These are phyloP conservation scores for Asclepias syriaca DNA, from an alignment of 257 asterid species.

Conservation along the genomic window DNA sequence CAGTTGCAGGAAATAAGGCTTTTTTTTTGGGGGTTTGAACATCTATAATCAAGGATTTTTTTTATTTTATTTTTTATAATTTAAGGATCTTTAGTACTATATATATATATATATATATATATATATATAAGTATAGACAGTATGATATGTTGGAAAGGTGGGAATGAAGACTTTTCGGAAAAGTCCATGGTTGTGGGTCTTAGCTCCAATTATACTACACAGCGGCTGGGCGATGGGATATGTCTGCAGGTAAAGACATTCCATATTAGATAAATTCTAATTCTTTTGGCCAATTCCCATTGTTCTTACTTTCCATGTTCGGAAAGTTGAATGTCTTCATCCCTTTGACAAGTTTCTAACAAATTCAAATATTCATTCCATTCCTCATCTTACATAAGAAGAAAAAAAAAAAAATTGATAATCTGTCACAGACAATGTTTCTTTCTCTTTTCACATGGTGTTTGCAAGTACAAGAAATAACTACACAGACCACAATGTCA, in stretches of 20 bases:
- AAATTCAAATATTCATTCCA: background rate
- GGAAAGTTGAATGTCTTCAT: background rate
- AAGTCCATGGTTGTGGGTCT: constrained; percentile 13
- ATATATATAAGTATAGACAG: background rate
- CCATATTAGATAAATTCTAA: background rate
- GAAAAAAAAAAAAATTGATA: background rate
- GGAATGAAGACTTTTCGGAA: background rate
- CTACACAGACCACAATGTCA: background rate
- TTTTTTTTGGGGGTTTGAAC: background rate
- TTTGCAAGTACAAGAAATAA: background rate
- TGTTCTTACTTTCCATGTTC: background rate
- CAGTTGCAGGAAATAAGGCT: background rate
- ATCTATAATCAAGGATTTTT: background rate
- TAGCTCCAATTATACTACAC: background rate
- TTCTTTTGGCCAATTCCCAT: background rate
- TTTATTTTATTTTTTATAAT: no score
- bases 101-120: background rate
- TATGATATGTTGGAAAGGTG: background rate
- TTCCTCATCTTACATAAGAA: background rate
- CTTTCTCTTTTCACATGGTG: background rate
- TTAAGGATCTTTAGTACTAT: no score
- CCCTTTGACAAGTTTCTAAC: background rate
- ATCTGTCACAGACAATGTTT: background rate
- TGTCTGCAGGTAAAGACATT: constrained; percentile 13
- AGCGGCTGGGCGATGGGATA: background rate